Base-by-base conservation (phyloP, 148 eudicot species). In the Pharnaceum exiguum region DNA sequence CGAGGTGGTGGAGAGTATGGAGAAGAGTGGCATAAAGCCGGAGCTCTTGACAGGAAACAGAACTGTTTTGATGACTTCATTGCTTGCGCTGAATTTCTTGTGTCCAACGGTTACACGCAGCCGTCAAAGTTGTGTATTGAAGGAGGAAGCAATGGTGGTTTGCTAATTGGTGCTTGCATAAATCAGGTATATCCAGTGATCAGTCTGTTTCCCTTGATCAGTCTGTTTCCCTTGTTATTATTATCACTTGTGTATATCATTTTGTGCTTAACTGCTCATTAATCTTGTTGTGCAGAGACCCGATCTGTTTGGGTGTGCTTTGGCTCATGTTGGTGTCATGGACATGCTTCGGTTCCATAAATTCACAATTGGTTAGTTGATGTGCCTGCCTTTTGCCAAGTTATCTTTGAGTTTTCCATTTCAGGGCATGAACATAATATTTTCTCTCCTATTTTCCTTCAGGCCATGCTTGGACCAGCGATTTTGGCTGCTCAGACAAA, bases 1-100 rank as follows among this genome's bases (percentile, higher is more conserved):
- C 90, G 98, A 17, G 98, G 98, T 22, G 98, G 98, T 29, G 98
- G 98, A 23, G 98, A 93, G 68, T 93, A 93, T 67, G 98, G 98
- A 29, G 95, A 88, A 70, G 98, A 87, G 66, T 93, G 98, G 98
- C 96, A 93, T 59, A 85, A 75, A 66, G 81, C 81, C 19, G 98
- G 98, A 26, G 56, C 79, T 8, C 83, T 85, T 27, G 84, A 78
- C 7, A 77, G 66, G 42, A 93, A 93, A 59, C 98, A 93, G 57
- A 93, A 81, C 28, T 77, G 86, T 52, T 93, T 93, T 40, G 86
- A 93, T 69, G 98, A 93, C 51, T 93, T 93, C 62, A 79, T 88
- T 49, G 71, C 98, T 47, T 72, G 77, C 18, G 86, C 90, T 42
- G 98, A 93, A 59, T 93, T 74, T 74, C 88, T 93, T 47, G 74